Conservation (phyloP, 345 rosid genomes). For the Streptanthus diversifolius region DNA sequence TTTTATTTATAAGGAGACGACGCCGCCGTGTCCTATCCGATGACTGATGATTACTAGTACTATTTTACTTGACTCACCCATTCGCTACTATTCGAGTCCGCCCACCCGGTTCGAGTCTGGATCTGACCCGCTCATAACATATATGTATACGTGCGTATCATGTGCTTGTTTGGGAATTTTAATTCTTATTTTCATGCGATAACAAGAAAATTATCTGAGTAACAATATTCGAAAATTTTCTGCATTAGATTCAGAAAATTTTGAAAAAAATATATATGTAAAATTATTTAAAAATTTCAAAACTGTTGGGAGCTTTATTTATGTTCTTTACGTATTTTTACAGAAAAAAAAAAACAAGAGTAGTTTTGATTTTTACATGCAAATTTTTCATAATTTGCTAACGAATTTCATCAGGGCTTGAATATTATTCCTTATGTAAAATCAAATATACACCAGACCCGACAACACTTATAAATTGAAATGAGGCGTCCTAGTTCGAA, state of each 20-base stretch:
- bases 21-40: constrained; percentile 25
- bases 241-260: too few relatives aligned
- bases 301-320: too few relatives aligned
- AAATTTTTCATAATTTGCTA: too few relatives aligned
- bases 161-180: not conserved
- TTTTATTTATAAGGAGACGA: constrained; percentile 22
- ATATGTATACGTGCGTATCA: not conserved
- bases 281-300: too few relatives aligned
- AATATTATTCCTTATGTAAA: not conserved
- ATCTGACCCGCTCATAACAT: not conserved
- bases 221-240: not conserved
- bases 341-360: too few relatives aligned
- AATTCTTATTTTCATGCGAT: not conserved
- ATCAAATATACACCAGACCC: too few relatives aligned
- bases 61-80: constrained; percentile 10
- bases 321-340: too few relatives aligned
- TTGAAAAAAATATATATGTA: too few relatives aligned
- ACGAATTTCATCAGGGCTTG: not conserved
- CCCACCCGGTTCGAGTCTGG: not conserved
- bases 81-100: not conserved
- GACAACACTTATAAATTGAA: not conserved
- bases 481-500: not conserved
- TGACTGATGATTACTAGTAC: constrained; percentile 2
- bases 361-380: too few relatives aligned
- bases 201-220: not conserved